These are phyloP conservation scores for Perkinsus marinus DNA, from an alignment of 169 alveolate genomes.

Conservation along the genomic window DNA sequence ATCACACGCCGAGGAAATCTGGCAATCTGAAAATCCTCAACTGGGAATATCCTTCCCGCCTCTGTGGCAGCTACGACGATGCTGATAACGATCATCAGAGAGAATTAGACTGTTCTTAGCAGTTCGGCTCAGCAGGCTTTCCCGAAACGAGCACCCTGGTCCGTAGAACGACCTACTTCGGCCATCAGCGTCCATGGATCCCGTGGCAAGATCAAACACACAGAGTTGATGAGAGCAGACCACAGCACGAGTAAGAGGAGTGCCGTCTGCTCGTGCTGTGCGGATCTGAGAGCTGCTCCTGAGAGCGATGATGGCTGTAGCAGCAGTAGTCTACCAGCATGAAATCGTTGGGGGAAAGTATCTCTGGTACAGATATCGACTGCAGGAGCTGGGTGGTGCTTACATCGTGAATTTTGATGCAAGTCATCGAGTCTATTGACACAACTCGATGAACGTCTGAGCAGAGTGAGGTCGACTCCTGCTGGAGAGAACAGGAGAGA, in stretches of 20 bases:
- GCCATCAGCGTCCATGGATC: neutral
- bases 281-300: neutral
- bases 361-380: neutral
- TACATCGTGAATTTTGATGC: neutral
- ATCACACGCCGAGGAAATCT: too few species aligned
- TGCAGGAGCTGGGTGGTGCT: neutral
- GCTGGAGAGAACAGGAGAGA: too few species aligned
- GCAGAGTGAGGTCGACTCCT: too few species aligned
- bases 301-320: neutral
- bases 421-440: neutral
- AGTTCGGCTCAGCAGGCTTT: too few species aligned
- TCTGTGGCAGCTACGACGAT: too few species aligned
- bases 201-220: neutral
- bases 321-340: neutral
- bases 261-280: neutral
- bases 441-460: neutral
- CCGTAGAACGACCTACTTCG: too few species aligned
- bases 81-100: too few species aligned
- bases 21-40: too few species aligned
- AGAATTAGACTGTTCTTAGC: too few species aligned
- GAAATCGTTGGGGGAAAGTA: neutral
- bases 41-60: too few species aligned
- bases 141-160: too few species aligned
- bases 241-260: neutral
- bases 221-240: neutral